phyloP scores from a whole-genome alignment of 2,329 filamentous ascomycete genomes.

The Hymenoscyphus albidus region DNA sequence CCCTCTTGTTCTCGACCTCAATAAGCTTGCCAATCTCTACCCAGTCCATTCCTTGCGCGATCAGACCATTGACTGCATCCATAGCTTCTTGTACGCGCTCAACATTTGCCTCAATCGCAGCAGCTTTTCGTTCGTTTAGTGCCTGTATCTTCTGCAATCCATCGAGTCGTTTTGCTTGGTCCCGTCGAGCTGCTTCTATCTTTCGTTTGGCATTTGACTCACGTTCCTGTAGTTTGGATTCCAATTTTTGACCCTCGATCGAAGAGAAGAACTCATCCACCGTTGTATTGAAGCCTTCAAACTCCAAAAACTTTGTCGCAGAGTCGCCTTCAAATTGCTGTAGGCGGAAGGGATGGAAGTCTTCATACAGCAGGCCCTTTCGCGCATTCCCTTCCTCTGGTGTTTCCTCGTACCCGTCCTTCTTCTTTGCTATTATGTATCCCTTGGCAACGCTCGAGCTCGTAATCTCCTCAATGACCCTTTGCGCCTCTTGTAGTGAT shows the following conservation, averaged over 20 bases:
- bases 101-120: slow-evolving; percentile 84
- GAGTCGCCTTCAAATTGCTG: slow-evolving; percentile 70
- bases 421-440: slow-evolving; percentile 79
- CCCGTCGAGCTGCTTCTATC: slow-evolving; percentile 75
- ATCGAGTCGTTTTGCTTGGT: slow-evolving; percentile 81
- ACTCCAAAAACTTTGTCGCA: slow-evolving; percentile 65
- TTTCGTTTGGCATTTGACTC: slow-evolving; percentile 80
- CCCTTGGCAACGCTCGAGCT: slow-evolving; percentile 64
- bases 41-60: slow-evolving; percentile 97
- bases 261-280: slow-evolving; percentile 98
- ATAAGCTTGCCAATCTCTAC: slow-evolving; percentile 84
- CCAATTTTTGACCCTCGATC: slow-evolving; percentile 86
- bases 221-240: slow-evolving; percentile 76
- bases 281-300: slow-evolving; percentile 84
- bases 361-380: slow-evolving; percentile 69
- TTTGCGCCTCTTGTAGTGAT: slow-evolving; percentile 66
- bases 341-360: slow-evolving; percentile 91
- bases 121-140: slow-evolving; percentile 81
- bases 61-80: slow-evolving; percentile 86
- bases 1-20: slow-evolving; percentile 75
- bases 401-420: slow-evolving; percentile 33
- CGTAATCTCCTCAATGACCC: slow-evolving; percentile 65
- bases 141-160: slow-evolving; percentile 78
- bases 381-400: slow-evolving; percentile 39
- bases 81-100: slow-evolving; percentile 90